Conservation (phyloP, 768 basidiomycete genomes). For the Mycena albidolilacea region DNA sequence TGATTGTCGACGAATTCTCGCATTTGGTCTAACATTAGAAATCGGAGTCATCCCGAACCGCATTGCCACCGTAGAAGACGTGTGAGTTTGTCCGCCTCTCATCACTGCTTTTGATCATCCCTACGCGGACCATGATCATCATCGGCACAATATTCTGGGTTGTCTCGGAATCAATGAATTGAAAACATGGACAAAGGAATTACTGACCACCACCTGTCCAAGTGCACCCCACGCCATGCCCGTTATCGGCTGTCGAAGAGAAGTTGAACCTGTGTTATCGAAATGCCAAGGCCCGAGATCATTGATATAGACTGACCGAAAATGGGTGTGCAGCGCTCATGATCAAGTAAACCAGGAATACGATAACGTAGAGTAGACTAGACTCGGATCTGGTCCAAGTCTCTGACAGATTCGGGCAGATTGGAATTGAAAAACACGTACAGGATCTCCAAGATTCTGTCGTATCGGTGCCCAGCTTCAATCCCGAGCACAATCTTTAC, state of each 20-base stretch:
- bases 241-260: no score
- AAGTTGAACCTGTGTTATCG: background rate
- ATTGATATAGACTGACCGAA: background rate
- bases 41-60: background rate
- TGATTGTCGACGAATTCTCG: no score
- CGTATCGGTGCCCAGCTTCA: background rate
- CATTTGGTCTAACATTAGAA: background rate
- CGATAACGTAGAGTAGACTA: conserved; percentile 14
- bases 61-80: background rate
- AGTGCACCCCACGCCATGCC: conserved; percentile 10
- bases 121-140: conserved; percentile 23
- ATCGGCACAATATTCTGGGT: conserved; percentile 23
- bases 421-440: background rate
- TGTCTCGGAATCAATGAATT: background rate
- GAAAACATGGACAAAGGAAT: background rate
- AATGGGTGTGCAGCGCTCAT: background rate
- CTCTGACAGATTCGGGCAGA: no score
- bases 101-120: background rate
- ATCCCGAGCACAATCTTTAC: conserved; percentile 2
- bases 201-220: conserved; percentile 21
- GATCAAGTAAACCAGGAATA: conserved; percentile 5
- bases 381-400: conserved; percentile 18
- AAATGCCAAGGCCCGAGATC: no score
- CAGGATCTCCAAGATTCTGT: conserved; percentile 7
- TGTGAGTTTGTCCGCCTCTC: background rate